Base-by-base conservation (phyloP, 106 monocot species). In the Apostasia shenzhenica region DNA sequence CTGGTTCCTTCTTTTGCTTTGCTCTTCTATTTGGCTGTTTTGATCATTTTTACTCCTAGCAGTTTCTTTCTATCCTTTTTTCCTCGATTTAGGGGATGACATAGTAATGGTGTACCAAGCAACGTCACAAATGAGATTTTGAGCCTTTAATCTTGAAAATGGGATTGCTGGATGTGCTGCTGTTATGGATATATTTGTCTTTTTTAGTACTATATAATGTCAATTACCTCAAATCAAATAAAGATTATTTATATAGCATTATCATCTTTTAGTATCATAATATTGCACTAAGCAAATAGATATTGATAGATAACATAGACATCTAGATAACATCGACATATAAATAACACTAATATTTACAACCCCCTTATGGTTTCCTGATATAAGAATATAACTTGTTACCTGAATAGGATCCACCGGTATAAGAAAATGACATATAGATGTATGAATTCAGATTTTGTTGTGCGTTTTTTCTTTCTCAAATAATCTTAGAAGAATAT, bases 61-160 rank as follows among this genome's bases (percentile, higher is more conserved):
- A 57, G 76, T 38, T 50, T 38, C 10, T 38, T 55, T 7, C 46
- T 75, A 12, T 37, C 7, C 26, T 53, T 50, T 43, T 53, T 5
- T 62, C 1, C 48, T 63, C 43, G 44, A 68, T 45, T 65, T 37
- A 37, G 54, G 67, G 71, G 59, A 46, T 57, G 70, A 57, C 75
- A 82, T 80, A 89, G 84, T 81, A 69, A 94, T 94, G 94, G 90
- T 94, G 80, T 78, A 81, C 77, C 87, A 87, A 85, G 90, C 85
- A 76, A 90, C 86, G 1, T 44, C 75, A 14, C 77, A 90, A 80
- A 94, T 87, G 37, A 81, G 90, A 87, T 94, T 94, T 73, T 77
- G 85, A 81, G 85, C 84, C 70, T 78, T 87, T 73, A 94, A 88
- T 71, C 94, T 91, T 68, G 85, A 88, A 79, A 91, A 75, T 79